Evolutionary conservation across 768 basidiomycete genomes (phyloP).

Genomic region (Termitomyces sp.): DNA sequence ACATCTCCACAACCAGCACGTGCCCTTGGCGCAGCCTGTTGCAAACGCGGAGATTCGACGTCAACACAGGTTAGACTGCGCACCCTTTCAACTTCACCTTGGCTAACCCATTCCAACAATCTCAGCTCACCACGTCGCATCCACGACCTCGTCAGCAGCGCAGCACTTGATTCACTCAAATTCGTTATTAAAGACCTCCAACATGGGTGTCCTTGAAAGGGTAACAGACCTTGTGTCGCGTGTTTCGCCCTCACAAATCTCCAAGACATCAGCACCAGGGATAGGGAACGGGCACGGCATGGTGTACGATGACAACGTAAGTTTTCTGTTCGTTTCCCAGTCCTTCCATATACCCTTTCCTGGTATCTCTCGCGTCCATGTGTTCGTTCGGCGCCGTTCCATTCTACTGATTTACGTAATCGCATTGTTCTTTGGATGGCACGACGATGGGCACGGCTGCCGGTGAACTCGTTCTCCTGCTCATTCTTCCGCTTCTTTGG

Average conservation of each 20-base stretch:
- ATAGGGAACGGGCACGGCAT: slow-evolving; percentile 58
- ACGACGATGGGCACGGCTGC: slow-evolving; percentile 34
- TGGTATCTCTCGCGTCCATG: slow-evolving; percentile 1
- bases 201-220: slow-evolving; percentile 55
- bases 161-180: not conserved
- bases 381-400: not conserved
- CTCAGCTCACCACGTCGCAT: not conserved
- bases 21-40: slow-evolving; percentile 1
- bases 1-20: not conserved
- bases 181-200: not conserved
- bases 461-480: slow-evolving; percentile 55
- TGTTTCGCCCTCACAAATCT: slow-evolving; percentile 41
- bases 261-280: slow-evolving; percentile 44
- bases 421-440: slow-evolving; percentile 34
- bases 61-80: slow-evolving; percentile 1
- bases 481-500: slow-evolving; percentile 63
- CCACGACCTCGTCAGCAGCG: not conserved
- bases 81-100: not conserved
- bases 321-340: slow-evolving; percentile 23
- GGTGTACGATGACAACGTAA: slow-evolving; percentile 72
- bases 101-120: not conserved
- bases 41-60: not conserved
- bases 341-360: not conserved
- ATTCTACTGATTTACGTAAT: slow-evolving; percentile 39
- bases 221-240: slow-evolving; percentile 48